A percentile compares a stretch with the other conserved stretches of the same genome.
Evolutionary conservation across 2,329 filamentous ascomycete genomes (phyloP).

Genomic region (Cytospora mali): DNA sequence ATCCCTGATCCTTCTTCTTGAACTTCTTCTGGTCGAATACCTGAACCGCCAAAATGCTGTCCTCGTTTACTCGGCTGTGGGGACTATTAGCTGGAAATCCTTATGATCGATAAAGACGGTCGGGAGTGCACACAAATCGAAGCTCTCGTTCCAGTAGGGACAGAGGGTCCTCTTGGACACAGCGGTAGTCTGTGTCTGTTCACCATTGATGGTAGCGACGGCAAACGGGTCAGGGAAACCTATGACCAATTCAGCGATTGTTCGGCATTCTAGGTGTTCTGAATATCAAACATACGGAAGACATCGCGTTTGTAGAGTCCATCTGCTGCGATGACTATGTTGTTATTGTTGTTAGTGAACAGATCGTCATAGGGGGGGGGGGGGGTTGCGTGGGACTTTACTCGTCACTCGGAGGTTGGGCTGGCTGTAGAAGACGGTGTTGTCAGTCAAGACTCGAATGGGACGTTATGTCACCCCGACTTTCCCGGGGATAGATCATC

Average conservation of each 20-base stretch:
- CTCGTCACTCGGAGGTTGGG: conserved; percentile 93
- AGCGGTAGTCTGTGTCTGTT: conserved; percentile 96
- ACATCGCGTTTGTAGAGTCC: conserved; percentile 99
- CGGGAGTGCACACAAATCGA: conserved; percentile 78
- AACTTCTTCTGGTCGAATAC: conserved; percentile 99
- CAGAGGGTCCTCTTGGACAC: conserved; percentile 98
- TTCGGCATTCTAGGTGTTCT: conserved; percentile 14
- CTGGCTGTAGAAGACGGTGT: conserved; percentile 44
- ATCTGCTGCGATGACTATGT: conserved; percentile 93
- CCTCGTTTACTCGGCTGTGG: conserved; percentile 82
- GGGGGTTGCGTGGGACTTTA: conserved; percentile 50
- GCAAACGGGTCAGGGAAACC: conserved; percentile 98
- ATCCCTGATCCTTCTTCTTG: conserved; percentile 99
- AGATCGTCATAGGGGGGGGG: conserved; percentile 29
- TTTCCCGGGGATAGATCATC: conserved; percentile 1
- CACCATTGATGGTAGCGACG: conserved; percentile 93
- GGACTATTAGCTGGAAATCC: conserved; percentile 25
- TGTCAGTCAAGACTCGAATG: conserved; percentile 15
- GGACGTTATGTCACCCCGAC: conserved; percentile 20
- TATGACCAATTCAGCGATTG: conserved; percentile 46
- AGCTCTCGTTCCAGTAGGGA: conserved; percentile 99
- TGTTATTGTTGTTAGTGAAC: conserved; percentile 42
- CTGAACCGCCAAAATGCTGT: conserved; percentile 95
- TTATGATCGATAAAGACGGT: neutral
- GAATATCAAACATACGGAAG: conserved; percentile 71